These are phyloP conservation scores for Exophiala xenobiotica DNA, from an alignment of 2,329 filamentous ascomycete genomes.

Conservation along the genomic window DNA sequence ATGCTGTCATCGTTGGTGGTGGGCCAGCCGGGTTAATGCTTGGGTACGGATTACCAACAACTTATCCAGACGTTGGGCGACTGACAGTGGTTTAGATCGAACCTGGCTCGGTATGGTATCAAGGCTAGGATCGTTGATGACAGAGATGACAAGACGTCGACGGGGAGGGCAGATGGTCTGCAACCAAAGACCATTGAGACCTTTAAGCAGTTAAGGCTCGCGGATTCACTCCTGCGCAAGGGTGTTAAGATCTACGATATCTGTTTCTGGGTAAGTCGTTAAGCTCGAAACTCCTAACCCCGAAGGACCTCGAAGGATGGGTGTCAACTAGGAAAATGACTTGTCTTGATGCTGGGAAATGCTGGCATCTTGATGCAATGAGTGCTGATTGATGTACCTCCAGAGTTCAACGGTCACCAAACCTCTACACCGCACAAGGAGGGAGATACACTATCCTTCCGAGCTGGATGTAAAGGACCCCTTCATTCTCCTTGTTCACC, in stretches of 20 bases:
- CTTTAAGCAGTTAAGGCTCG: constrained; percentile 69
- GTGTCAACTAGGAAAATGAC: too few relatives aligned
- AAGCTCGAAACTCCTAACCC: constrained; percentile 29
- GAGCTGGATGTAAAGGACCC: constrained; percentile 51
- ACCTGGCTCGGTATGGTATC: constrained; percentile 65
- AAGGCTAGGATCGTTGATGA: constrained; percentile 67
- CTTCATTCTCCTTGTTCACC: constrained; percentile 60
- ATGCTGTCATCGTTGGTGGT: constrained; percentile 42
- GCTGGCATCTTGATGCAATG: too few relatives aligned
- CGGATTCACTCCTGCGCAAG: constrained; percentile 64
- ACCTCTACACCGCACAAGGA: constrained; percentile 59
- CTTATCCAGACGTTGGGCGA: neutral
- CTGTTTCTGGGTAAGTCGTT: constrained; percentile 61
- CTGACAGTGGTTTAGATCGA: constrained; percentile 42
- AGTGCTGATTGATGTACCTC: neutral
- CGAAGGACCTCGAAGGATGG: too few relatives aligned
- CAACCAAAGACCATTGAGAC: constrained; percentile 80
- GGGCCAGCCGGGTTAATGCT: constrained; percentile 49
- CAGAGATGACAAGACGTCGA: constrained; percentile 64
- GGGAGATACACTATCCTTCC: constrained; percentile 67
- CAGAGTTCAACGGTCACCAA: constrained; percentile 45
- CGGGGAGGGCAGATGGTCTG: constrained; percentile 68
- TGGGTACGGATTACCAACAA: constrained; percentile 32
- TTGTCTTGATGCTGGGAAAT: too few relatives aligned
- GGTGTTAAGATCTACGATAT: constrained; percentile 73